These are phyloP conservation scores for Phytophthora podocarpi DNA, from an alignment of 352 stramenopile genomes.

Conservation along the genomic window DNA sequence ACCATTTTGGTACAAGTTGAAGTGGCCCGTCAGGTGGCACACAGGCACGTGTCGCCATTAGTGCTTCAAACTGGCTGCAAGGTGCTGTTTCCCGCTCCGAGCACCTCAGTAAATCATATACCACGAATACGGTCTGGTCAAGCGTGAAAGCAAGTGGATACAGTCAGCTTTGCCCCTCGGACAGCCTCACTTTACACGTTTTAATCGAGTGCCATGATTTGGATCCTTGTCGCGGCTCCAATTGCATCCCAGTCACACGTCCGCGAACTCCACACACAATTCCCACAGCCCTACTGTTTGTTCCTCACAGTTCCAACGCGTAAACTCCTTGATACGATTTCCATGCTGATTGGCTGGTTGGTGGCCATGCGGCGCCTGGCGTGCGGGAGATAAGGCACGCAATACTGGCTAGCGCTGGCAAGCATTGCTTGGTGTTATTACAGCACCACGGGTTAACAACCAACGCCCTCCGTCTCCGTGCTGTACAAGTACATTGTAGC, in stretches of 20 bases:
- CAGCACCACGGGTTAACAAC: background rate
- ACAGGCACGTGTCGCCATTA: too few relatives aligned
- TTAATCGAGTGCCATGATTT: constrained; percentile 1
- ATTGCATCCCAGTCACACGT: constrained; percentile 15
- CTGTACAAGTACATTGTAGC: too few relatives aligned
- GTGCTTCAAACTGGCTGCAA: too few relatives aligned
- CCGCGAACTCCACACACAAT: background rate
- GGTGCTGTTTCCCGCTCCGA: too few relatives aligned
- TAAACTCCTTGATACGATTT: background rate
- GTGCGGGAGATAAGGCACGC: constrained; percentile 15
- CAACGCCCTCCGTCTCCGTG: too few relatives aligned
- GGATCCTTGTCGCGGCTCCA: constrained; percentile 12
- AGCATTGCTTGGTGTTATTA: constrained; percentile 10
- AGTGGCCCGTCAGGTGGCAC: too few relatives aligned
- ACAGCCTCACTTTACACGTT: background rate
- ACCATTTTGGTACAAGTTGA: constrained; percentile 25
- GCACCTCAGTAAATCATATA: too few relatives aligned
- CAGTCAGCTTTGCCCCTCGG: background rate
- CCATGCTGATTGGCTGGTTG: constrained; percentile 26
- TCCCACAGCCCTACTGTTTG: constrained; percentile 10
- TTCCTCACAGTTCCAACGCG: background rate
- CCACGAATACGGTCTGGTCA: background rate
- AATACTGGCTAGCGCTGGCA: constrained; percentile 11
- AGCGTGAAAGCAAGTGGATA: background rate
- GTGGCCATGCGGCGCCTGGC: constrained; percentile 9